Conservation (phyloP, 305 asterid species). For the Fraxinus baroniana region DNA sequence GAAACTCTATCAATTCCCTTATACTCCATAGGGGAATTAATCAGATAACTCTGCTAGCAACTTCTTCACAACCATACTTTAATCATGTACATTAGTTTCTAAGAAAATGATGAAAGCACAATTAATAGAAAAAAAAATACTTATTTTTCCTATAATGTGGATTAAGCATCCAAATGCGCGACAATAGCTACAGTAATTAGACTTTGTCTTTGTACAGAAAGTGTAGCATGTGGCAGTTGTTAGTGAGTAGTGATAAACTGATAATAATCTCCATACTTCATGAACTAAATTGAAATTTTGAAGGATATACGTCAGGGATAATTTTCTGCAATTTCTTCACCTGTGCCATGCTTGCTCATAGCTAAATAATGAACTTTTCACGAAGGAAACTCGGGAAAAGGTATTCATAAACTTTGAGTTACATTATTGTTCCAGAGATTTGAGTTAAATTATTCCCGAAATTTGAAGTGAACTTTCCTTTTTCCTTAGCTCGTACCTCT, state of each 20-base stretch:
- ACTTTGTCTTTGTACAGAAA: slow-evolving; percentile 7
- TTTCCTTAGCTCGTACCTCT: background rate
- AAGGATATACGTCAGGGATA: slow-evolving; percentile 9
- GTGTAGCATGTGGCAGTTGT: slow-evolving; percentile 17
- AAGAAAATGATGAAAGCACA: background rate
- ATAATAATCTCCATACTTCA: background rate
- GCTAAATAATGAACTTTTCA: slow-evolving; percentile 85
- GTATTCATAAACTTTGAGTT: too few relatives aligned
- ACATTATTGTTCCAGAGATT: too few relatives aligned
- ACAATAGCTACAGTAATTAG: background rate
- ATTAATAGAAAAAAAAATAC: background rate
- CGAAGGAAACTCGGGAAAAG: background rate
- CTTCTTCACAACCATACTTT: slow-evolving; percentile 9
- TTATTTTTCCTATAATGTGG: background rate
- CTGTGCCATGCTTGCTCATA: slow-evolving; percentile 99
- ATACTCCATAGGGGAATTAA: background rate
- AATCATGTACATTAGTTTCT: slow-evolving; percentile 10
- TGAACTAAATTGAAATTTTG: slow-evolving; percentile 6
- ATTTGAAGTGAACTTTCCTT: background rate
- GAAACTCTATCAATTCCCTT: slow-evolving; percentile 18
- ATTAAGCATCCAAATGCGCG: background rate
- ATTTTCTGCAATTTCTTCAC: slow-evolving; percentile 35
- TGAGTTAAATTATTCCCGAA: background rate
- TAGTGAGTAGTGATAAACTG: background rate
- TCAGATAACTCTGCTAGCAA: background rate